Evolutionary conservation across 2,329 filamentous ascomycete species (phyloP).

Genomic region (Tolypocladium tundrense): DNA sequence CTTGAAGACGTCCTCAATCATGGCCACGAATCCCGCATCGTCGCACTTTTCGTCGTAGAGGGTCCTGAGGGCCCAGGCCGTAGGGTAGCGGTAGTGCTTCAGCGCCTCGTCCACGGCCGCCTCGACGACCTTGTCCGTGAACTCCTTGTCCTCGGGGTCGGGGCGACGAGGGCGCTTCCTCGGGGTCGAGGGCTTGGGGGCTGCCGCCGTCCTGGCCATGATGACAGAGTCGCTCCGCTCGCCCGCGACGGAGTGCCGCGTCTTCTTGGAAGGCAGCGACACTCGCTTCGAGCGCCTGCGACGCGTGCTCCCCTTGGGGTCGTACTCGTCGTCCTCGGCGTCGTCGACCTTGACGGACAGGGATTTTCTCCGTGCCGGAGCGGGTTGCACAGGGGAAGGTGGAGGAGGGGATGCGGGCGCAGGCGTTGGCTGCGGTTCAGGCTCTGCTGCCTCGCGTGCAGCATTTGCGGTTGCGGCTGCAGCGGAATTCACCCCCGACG

Average conservation of each 20-base stretch:
- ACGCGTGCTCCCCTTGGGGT: slow-evolving; percentile 23
- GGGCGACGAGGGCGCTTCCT: slow-evolving; percentile 7
- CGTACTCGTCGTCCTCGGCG: slow-evolving; percentile 32
- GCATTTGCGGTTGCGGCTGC: neutral
- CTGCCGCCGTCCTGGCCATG: neutral
- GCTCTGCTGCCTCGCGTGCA: slow-evolving; percentile 14
- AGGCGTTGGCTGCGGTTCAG: slow-evolving; percentile 2
- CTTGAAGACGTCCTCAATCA: slow-evolving; percentile 48
- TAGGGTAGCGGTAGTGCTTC: slow-evolving; percentile 46
- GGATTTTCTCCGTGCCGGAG: slow-evolving; percentile 10
- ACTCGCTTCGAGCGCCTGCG: slow-evolving; percentile 23
- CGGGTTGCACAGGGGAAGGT: slow-evolving; percentile 12
- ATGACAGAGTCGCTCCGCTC: neutral
- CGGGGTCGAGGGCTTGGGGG: slow-evolving; percentile 7
- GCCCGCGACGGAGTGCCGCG: slow-evolving; percentile 12
- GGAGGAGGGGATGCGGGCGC: slow-evolving; percentile 5
- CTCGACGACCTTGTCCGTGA: slow-evolving; percentile 43
- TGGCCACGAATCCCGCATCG: slow-evolving; percentile 40
- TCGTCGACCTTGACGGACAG: slow-evolving; percentile 18
- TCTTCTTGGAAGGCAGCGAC: slow-evolving; percentile 16
- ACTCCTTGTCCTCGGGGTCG: slow-evolving; percentile 27
- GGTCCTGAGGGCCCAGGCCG: slow-evolving; percentile 49
- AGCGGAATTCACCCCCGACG: slow-evolving; percentile 17
- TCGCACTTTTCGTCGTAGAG: slow-evolving; percentile 48
- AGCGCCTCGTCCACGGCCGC: slow-evolving; percentile 49